Base-by-base conservation (phyloP, 2,329 filamentous ascomycete genomes). In the Fusarium pseudoanthophilum region DNA sequence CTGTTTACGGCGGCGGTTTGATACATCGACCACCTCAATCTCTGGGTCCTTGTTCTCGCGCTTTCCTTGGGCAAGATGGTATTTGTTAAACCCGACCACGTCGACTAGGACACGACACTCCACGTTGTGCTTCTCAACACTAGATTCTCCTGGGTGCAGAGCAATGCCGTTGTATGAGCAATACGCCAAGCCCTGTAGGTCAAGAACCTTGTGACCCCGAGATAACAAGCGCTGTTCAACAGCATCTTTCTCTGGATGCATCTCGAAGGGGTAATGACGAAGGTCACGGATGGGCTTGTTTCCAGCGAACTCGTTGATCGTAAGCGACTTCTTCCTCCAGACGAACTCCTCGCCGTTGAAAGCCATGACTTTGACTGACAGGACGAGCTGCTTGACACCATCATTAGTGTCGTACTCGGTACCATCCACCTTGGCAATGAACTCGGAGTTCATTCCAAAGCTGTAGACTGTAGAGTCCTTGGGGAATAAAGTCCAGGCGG, bases 401-500 rank as follows among this genome's bases (percentile, higher is more conserved):
- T 58, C 43, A 4, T 73, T 60, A 46, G 55, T 64, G 3, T 73
- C 61, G 56, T 84, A 84, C 21, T 70, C 43, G 5, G 82, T 81
- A 37, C 78, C 75, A 11, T 80, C 75, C 4, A 85, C 83, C 57
- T 82, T 83, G 76, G 77, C 81, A 18, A 87, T 78, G 40, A 83
- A 78, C 69, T 86, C 84, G 34, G 82, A 80, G 72, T 85, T 83
- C 48, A 80, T 69, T 18, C 78, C 80, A 63, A 78, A 81, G 65
- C 79, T 82, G 71, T 85, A 84, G 46, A 85, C 74, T 36, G 81
- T 79, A 2, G 81, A 81, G 26, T 78, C 78, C 16, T 78, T 79
- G 14, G 84, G 83, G 73, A 86, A 86, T 43, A 83, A 82, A 1
- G 84, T 82, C 85, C 86, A 87, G 28, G 82, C 83, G 1, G 82